These are phyloP conservation scores for Fagopyrum tataricum DNA, from an alignment of 148 eudicot genomes.

Conservation along the genomic window DNA sequence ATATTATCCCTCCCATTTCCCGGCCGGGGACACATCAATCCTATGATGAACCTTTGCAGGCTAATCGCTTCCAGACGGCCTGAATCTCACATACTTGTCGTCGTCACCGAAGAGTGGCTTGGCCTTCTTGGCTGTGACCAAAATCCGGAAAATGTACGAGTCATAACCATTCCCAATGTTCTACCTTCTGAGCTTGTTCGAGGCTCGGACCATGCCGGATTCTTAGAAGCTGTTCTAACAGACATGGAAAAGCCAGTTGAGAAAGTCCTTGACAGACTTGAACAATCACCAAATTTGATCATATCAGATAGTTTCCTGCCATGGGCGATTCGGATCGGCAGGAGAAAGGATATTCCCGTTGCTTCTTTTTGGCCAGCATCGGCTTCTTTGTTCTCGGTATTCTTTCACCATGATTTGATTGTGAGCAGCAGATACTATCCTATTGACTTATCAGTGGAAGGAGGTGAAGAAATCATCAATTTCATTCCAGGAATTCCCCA, in stretches of 20 bases:
- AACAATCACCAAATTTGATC: conserved; percentile 14
- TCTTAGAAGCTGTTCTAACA: conserved; percentile 18
- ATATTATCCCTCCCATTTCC: background rate
- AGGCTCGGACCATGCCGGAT: conserved; percentile 18
- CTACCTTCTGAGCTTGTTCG: conserved; percentile 13
- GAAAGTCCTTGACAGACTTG: conserved; percentile 20
- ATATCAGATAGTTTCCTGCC: conserved; percentile 23
- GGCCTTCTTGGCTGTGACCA: background rate
- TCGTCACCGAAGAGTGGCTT: background rate
- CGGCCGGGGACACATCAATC: background rate
- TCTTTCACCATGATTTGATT: conserved; percentile 22
- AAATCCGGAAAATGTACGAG: background rate
- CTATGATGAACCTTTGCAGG: background rate
- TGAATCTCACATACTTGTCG: background rate
- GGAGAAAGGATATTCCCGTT: conserved; percentile 24
- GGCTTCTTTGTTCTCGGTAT: conserved; percentile 20
- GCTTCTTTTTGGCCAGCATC: conserved; percentile 28
- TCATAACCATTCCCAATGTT: background rate
- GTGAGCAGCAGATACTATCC: background rate
- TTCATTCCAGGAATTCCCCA: background rate
- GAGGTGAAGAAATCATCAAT: background rate
- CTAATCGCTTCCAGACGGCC: background rate
- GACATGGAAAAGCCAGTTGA: conserved; percentile 29
- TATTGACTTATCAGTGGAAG: background rate
- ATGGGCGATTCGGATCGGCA: conserved; percentile 30